Evolutionary conservation across 2,329 filamentous ascomycete species (phyloP).

Genomic region (Alternaria hordeiaustralica): DNA sequence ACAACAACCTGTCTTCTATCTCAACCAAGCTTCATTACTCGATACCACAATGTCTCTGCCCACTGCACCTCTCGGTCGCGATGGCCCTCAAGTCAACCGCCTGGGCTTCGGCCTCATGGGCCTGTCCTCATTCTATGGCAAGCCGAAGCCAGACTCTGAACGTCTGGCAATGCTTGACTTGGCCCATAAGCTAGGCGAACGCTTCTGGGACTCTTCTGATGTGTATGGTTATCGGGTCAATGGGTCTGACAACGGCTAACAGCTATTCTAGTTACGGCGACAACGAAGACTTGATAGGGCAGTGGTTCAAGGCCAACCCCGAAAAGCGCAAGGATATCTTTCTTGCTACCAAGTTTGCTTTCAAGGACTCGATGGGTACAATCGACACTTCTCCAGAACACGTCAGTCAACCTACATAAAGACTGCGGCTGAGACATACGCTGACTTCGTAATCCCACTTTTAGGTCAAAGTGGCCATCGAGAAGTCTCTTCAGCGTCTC

Average conservation of each 20-base stretch:
- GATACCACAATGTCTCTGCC: constrained; percentile 42
- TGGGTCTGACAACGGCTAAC: background rate
- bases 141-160: constrained; percentile 57
- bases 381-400: constrained; percentile 54
- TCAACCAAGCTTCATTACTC: background rate
- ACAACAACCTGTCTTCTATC: background rate
- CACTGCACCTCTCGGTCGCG: constrained; percentile 58
- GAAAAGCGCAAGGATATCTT: constrained; percentile 57
- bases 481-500: constrained; percentile 50
- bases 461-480: constrained; percentile 43
- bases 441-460: background rate
- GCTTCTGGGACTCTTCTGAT: constrained; percentile 39
- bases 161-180: constrained; percentile 60
- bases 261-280: constrained; percentile 31
- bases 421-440: background rate
- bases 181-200: constrained; percentile 58
- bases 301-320: constrained; percentile 49
- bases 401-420: background rate
- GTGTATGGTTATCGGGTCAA: constrained; percentile 20
- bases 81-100: constrained; percentile 59
- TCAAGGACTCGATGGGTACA: constrained; percentile 49
- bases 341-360: constrained; percentile 47
- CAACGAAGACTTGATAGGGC: constrained; percentile 44
- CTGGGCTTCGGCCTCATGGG: constrained; percentile 65
- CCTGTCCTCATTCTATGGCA: constrained; percentile 55